These are phyloP conservation scores for Sclerotinia minor DNA, from an alignment of 2,329 filamentous ascomycete genomes.

Conservation along the genomic window DNA sequence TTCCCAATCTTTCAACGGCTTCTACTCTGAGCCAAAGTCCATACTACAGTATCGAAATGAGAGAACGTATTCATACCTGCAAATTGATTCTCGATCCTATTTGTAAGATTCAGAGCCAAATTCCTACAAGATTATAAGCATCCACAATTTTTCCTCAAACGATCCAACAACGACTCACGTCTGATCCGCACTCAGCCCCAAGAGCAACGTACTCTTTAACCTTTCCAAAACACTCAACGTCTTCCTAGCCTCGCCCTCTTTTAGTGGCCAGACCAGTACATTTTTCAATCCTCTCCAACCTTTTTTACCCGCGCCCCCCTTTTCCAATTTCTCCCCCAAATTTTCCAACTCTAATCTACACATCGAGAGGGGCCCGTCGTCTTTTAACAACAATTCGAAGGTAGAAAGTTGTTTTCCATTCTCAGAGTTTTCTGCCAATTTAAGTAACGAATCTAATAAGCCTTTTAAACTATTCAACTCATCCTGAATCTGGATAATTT, in stretches of 20 bases:
- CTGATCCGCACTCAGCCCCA: constrained; percentile 33
- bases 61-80: constrained; percentile 21
- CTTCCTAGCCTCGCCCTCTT: constrained; percentile 29
- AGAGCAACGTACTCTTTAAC: constrained; percentile 30
- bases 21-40: not conserved
- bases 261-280: constrained; percentile 31
- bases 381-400: constrained; percentile 27
- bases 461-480: constrained; percentile 31
- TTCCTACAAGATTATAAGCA: constrained; percentile 20
- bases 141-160: no score
- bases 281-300: constrained; percentile 30
- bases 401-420: constrained; percentile 25
- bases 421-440: constrained; percentile 28
- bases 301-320: constrained; percentile 4
- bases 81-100: constrained; percentile 27
- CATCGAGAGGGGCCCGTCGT: constrained; percentile 28
- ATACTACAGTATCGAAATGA: not conserved
- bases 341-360: constrained; percentile 29
- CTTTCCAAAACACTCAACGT: constrained; percentile 30
- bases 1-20: not conserved
- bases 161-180: constrained; percentile 25
- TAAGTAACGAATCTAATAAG: constrained; percentile 31
- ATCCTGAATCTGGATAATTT: constrained; percentile 30
- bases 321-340: constrained; percentile 29
- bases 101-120: constrained; percentile 25